Evolutionary conservation across 2,329 filamentous ascomycete genomes (phyloP).

Genomic region (Alternaria postmessia): DNA sequence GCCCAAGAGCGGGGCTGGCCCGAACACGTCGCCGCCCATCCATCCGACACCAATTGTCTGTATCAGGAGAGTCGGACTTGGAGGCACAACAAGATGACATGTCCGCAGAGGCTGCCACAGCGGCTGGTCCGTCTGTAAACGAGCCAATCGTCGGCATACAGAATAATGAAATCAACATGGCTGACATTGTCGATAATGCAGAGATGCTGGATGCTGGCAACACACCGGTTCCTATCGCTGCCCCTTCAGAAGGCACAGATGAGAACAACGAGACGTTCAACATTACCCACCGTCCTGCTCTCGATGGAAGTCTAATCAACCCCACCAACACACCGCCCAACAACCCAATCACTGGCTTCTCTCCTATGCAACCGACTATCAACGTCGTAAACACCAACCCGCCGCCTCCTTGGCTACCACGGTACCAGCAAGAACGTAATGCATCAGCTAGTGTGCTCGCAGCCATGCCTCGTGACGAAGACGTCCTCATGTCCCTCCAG

Average conservation of each 20-base stretch:
- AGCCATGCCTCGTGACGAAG: conserved; percentile 94
- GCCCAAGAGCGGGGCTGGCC: conserved; percentile 57
- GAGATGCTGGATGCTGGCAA: conserved; percentile 76
- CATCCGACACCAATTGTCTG: conserved; percentile 87
- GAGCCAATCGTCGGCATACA: conserved; percentile 82
- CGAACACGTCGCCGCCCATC: conserved; percentile 75
- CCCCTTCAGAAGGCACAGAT: conserved; percentile 85
- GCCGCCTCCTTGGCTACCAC: conserved; percentile 79
- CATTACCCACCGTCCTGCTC: conserved; percentile 83
- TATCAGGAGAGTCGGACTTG: conserved; percentile 80
- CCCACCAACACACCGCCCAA: conserved; percentile 67
- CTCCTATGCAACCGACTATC: conserved; percentile 72
- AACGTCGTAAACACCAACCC: conserved; percentile 76
- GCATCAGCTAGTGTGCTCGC: conserved; percentile 75
- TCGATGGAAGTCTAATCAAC: conserved; percentile 86
- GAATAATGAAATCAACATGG: conserved; percentile 80
- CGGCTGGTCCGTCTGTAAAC: conserved; percentile 71
- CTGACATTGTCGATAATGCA: conserved; percentile 85
- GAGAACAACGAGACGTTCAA: conserved; percentile 81
- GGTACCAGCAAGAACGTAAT: conserved; percentile 80
- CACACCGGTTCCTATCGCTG: conserved; percentile 75
- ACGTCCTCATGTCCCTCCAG: conserved; percentile 97
- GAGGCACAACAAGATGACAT: conserved; percentile 86
- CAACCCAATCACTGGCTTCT: conserved; percentile 72
- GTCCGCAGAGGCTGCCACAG: conserved; percentile 77